Evolutionary conservation across 1,284 basidiomycete species (phyloP), one percentile per base, ranked within the genome.

Genomic region (Phlebopus sp.): DNA sequence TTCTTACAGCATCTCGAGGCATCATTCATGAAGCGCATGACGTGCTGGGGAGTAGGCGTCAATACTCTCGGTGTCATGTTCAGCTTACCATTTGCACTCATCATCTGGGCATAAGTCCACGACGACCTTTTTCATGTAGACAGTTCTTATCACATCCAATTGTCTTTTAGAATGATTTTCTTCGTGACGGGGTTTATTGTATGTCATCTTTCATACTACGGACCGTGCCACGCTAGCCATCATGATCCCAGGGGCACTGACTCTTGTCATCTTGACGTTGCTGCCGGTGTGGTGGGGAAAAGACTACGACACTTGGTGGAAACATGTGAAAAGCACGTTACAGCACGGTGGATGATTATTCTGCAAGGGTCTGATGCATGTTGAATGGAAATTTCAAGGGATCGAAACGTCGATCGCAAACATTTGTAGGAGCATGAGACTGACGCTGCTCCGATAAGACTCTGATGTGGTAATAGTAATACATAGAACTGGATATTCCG

Each of bases 71-170:
- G 59, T 8, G 54, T 62, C 34, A 40, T 55, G 31, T 60, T 52
- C 40, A 59, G 58, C 38, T 44, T 60, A 6, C 60, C 60, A 5
- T 62, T 56, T 32, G 59, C 55, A 18, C 37, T 60, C 14, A 46
- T 62, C 2, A 53, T 60, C 44, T 60, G 59, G 59, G 57, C 45
- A 57, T 59, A 47, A n/a, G 58, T 13, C 13, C 41, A 50, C 32
- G 4, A 50, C 45, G 30, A 10, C 46, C 5, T 39, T 45, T 18
- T 50, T 50, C 38, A 25, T 41, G 4, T n/a, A n/a, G n/a, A n/a
- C n/a, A n/a, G n/a, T n/a, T n/a, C n/a, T n/a, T n/a, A n/a, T n/a
- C n/a, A n/a, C n/a, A n/a, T n/a, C n/a, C n/a, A n/a, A n/a, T n/a
- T 23, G 6, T 23, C 21, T 23, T 23, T 3, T 6, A 23, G 21